Evolutionary conservation across 1,284 basidiomycete species (phyloP).

Genomic region (Rhodotorula sp.): DNA sequence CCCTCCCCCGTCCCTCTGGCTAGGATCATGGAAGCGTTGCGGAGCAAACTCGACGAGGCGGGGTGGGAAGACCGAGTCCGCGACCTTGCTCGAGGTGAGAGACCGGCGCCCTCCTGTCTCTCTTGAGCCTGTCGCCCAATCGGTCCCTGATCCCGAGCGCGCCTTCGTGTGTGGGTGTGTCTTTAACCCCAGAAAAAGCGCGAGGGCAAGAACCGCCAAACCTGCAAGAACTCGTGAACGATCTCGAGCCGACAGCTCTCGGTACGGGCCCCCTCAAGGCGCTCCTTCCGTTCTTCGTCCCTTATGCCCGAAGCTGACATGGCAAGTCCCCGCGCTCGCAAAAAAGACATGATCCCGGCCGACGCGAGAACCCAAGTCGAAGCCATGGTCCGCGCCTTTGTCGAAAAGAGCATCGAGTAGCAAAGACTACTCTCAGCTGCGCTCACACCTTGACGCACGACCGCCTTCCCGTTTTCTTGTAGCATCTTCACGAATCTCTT

Average conservation of each 20-base stretch:
- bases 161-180: too few relatives aligned
- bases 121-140: background rate
- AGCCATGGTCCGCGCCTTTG: slow-evolving; percentile 32
- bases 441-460: too few relatives aligned
- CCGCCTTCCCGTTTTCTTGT: too few relatives aligned
- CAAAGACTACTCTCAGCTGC: too few relatives aligned
- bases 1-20: accelerated
- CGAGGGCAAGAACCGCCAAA: slow-evolving; percentile 26
- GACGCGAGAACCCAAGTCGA: slow-evolving; percentile 29
- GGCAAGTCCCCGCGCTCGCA: accelerated
- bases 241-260: slow-evolving; percentile 26
- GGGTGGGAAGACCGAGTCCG: slow-evolving; percentile 33
- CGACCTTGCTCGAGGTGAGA: slow-evolving; percentile 29
- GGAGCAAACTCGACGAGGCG: slow-evolving; percentile 7
- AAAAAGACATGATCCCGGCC: slow-evolving; percentile 27
- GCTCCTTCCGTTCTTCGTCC: background rate
- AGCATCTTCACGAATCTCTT: too few relatives aligned
- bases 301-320: background rate
- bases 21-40: slow-evolving; percentile 27
- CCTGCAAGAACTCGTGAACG: slow-evolving; percentile 18
- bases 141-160: background rate
- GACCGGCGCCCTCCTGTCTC: background rate
- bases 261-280: slow-evolving; percentile 4
- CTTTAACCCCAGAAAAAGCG: slow-evolving; percentile 20
- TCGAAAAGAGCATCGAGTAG: slow-evolving; percentile 39